Evolutionary conservation across 2,329 filamentous ascomycete species (phyloP).

Genomic region (Arthrinium puccinioides): DNA sequence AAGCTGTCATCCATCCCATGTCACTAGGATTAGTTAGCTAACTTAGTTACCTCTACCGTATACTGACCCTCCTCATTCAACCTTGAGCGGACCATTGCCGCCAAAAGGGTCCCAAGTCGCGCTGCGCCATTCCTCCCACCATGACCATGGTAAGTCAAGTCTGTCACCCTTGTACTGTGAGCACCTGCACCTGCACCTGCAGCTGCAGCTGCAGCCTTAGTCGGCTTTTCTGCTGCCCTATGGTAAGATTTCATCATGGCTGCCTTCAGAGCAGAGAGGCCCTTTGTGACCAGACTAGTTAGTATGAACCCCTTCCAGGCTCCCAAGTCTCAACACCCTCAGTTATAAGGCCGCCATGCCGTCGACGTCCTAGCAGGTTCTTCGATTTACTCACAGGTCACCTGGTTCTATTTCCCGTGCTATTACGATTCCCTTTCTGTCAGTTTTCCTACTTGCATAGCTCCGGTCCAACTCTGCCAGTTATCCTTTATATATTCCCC

Average conservation of each 20-base stretch:
- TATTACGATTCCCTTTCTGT: not conserved
- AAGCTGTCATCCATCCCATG: no score
- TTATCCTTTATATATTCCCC: not conserved
- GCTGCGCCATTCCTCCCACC: no score
- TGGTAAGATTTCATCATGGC: not conserved
- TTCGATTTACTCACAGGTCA: constrained; percentile 1
- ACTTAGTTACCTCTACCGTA: no score
- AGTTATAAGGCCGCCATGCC: constrained; percentile 49
- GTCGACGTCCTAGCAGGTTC: not conserved
- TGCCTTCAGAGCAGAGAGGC: not conserved
- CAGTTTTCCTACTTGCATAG: not conserved
- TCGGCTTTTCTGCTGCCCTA: not conserved
- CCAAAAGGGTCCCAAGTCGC: no score
- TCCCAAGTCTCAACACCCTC: no score
- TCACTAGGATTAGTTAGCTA: no score
- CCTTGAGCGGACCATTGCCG: no score
- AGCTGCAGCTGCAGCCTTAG: not conserved
- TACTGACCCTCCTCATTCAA: no score
- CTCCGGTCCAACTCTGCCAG: not conserved
- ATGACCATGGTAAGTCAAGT: no score
- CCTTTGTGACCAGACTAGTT: no score
- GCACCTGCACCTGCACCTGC: no score
- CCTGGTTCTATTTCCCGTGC: not conserved
- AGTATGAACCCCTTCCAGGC: constrained; percentile 22
- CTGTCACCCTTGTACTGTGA: no score